These are phyloP conservation scores for Talaromyces rugulosus DNA, from an alignment of 2,329 filamentous ascomycete genomes.

Conservation along the genomic window DNA sequence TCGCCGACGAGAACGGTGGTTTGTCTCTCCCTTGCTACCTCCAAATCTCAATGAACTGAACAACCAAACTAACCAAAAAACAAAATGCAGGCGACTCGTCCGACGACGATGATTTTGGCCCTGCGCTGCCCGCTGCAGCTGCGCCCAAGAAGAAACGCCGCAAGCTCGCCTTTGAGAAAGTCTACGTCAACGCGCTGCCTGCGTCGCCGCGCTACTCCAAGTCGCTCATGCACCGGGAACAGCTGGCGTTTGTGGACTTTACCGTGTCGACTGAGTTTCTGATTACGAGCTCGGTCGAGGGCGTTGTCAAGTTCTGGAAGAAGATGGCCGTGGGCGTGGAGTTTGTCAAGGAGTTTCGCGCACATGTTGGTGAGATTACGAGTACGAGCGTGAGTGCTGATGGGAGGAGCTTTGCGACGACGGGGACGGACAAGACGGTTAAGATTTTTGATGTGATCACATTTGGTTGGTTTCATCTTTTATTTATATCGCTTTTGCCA, in stretches of 20 bases:
- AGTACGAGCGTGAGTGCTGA: constrained; percentile 83
- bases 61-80: not conserved
- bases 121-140: constrained; percentile 74
- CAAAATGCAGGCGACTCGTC: constrained; percentile 52
- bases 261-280: constrained; percentile 92
- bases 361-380: constrained; percentile 79
- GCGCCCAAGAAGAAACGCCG: constrained; percentile 86
- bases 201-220: constrained; percentile 80
- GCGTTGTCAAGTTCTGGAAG: constrained; percentile 99
- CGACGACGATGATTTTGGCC: constrained; percentile 76
- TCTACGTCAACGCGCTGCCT: constrained; percentile 87
- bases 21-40: not conserved
- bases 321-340: constrained; percentile 86
- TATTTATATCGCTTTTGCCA: no score
- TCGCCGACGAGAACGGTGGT: constrained; percentile 38
- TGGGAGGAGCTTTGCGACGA: constrained; percentile 88
- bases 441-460: constrained; percentile 67
- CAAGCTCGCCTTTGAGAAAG: constrained; percentile 87
- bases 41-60: constrained; percentile 11
- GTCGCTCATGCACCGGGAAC: constrained; percentile 97
- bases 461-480: constrained; percentile 55
- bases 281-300: constrained; percentile 88
- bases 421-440: constrained; percentile 54
- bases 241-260: constrained; percentile 80
- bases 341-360: constrained; percentile 96